Evolutionary conservation across 148 eudicot genomes (phyloP), one percentile per base, ranked within the genome.

Genomic region (Dianthus caryophyllus): DNA sequence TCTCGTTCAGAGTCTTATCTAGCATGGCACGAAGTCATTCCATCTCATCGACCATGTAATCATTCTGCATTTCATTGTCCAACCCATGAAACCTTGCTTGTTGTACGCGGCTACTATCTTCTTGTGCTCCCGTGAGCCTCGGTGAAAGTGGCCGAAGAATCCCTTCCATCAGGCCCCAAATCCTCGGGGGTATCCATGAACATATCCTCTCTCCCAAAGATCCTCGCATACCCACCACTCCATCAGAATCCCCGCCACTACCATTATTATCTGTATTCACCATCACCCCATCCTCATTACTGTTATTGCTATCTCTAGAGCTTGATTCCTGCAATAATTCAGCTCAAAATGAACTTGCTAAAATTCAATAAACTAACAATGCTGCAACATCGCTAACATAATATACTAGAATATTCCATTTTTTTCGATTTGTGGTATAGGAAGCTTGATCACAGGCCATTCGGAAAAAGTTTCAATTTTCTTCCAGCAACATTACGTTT

Each of bases 161-260:
- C 84, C 71, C 80, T 80, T 46, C 77, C 86, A 20, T 85, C 90
- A 66, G 81, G 73, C 24, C 81, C 79, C 76, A 88, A 71, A 75
- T 87, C 98, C 78, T 93, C 99, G 2, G 99, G 82, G 66, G 96
- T 91, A 75, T 94, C 99, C 65, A 88, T 83, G 78, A 94, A 94
- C n/a, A 85, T 88, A 59, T 93, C 98, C 46, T 93, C 96, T 72
- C 81, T 84, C 36, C 82, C 91, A n/a, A 33, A 82, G 91, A 73
- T 94, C 99, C 63, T 93, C 98, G 21, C 78, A 72, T 46, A 76
- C n/a, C 81, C 68, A 75, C 87, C 74, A 68, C 85, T 27, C 87
- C 96, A 70, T 76, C 82, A 24, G 85, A 81, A 29, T 73, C 78
- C 43, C 79, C 84, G n/a, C n/a, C n/a, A 56, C 87, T 79, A 62